Evolutionary conservation across 2,329 filamentous ascomycete genomes (phyloP).

Genomic region (Elsinoe arachidis): DNA sequence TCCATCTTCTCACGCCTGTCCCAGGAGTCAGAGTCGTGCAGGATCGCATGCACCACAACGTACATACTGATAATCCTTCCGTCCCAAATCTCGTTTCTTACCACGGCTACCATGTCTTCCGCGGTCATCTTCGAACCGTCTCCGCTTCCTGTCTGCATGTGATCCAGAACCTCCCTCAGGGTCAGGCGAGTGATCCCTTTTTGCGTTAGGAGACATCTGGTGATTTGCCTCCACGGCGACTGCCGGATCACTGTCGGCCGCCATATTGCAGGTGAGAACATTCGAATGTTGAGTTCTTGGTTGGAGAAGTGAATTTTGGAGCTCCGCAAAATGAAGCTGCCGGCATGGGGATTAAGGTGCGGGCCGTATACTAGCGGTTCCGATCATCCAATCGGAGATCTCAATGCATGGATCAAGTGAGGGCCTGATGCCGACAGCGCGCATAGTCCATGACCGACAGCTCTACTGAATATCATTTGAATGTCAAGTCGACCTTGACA

Average conservation of each 20-base stretch:
- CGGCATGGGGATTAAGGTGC: not conserved
- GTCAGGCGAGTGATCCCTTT: not conserved
- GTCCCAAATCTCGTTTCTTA: slow-evolving; percentile 60
- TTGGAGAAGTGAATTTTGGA: not conserved
- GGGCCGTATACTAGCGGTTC: not conserved
- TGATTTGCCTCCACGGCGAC: not conserved
- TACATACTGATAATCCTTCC: slow-evolving; percentile 56
- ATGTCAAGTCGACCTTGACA: no score
- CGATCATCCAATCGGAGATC: no score
- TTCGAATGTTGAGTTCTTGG: not conserved
- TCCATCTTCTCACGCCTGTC: slow-evolving; percentile 38
- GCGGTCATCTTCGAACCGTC: slow-evolving; percentile 19
- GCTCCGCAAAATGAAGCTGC: not conserved
- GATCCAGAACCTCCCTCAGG: not conserved
- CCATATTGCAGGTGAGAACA: slow-evolving; percentile 7
- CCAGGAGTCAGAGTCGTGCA: slow-evolving; percentile 20
- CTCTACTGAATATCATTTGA: no score
- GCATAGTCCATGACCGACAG: no score
- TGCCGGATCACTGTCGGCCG: slow-evolving; percentile 3
- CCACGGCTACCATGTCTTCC: slow-evolving; percentile 26
- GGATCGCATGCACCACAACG: not conserved
- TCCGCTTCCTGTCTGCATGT: slow-evolving; percentile 17
- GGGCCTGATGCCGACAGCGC: no score
- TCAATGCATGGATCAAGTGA: no score
- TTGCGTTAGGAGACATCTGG: not conserved